Evolutionary conservation across 2,329 filamentous ascomycete genomes (phyloP), one percentile per base, ranked within the genome.

Genomic region (Mycogone perniciosa): DNA sequence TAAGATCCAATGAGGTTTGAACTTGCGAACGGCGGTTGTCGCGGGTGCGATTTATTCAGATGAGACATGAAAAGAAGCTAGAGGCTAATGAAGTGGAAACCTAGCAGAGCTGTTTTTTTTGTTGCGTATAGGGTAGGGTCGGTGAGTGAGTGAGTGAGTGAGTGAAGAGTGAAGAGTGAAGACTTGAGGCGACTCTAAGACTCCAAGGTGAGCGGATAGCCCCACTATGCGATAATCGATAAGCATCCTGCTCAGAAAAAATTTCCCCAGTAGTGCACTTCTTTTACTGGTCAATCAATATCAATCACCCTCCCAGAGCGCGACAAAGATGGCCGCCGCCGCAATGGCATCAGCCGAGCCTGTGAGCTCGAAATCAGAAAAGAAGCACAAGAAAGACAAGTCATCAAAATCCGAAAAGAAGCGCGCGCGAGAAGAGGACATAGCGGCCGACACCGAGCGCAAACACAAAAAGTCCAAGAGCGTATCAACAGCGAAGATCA

Each of bases 401-500:
- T 58, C 59, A 38, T 55, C 58, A 11, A 66, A 64, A 51, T 62
- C 62, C 7, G 61, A 73, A 42, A 75, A 74, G 64, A 76, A 76
- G 65, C 70, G 73, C 40, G 61, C 66, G 6, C 64, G 73, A 40
- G 73, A 76, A 44, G 72, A 75, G 29, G 72, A 76, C 37, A 59
- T 57, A 20, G 51, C 56, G 6, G 66, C 64, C 38, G 66, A 69
- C 43, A 61, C 63, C 34, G 73, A 76, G 53, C 71, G 71, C 59
- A 75, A 73, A 62, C 68, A 74, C 59, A 77, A 79, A 58, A 75
- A 74, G 53, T 73, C 74, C 5, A 77, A 75, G 63, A 74, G 67
- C 69, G 70, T 70, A 62, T 70, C 61, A 44, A 62, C 54, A 42
- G 62, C 64, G 34, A 62, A 51, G 6, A 46, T 46, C n/a, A 46